Base-by-base conservation (phyloP, 257 asterid species). In the Capsicum rhomboideum region DNA sequence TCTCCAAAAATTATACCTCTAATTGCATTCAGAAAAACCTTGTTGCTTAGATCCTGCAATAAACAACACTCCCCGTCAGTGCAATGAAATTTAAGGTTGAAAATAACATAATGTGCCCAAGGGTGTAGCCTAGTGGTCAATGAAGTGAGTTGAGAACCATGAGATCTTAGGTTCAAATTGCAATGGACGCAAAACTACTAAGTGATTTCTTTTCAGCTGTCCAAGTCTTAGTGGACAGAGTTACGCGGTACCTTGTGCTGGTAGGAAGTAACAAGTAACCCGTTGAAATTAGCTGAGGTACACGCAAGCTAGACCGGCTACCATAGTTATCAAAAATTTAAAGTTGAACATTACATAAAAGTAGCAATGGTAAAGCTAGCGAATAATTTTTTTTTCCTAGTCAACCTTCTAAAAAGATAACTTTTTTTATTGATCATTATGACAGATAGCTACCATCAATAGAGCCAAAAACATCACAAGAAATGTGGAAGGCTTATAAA, bases 31-130 rank as follows among this genome's bases (percentile, higher is more conserved):
- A 89, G 82, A 61, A 96, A 86, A 85, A 92, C 87, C 83, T 84
- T 85, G 92, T 86, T 96, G 89, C 86, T 89, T 20, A 96, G 90
- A 90, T 96, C 98, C 99, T 96, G 82, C 61, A 64, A 78, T 82
- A 26, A 63, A 3, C 11, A 40, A 11, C 21, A 9, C 21, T 49
- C 31, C 37, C 14, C 0, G 44, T 72, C 12, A 72, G 37, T 72
- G 12, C 56, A 72, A 72, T n/a, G 56, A 23, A 13, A 44, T 44
- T 1, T 72, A 21, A 72, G 54, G 59, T 26, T 8, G 26, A 20
- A 23, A 10, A 82, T 61, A 77, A 26, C 23, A 44, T 59, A 69
- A 23, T 16, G 5, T 2, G 0, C 2, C 46, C 21, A 16, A 66
- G 0, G 21, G 74, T 16, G 74, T 67, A 18, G 8, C 16, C 8